Evolutionary conservation across 768 basidiomycete genomes (phyloP).

Genomic region (Tubosaeta sp.): DNA sequence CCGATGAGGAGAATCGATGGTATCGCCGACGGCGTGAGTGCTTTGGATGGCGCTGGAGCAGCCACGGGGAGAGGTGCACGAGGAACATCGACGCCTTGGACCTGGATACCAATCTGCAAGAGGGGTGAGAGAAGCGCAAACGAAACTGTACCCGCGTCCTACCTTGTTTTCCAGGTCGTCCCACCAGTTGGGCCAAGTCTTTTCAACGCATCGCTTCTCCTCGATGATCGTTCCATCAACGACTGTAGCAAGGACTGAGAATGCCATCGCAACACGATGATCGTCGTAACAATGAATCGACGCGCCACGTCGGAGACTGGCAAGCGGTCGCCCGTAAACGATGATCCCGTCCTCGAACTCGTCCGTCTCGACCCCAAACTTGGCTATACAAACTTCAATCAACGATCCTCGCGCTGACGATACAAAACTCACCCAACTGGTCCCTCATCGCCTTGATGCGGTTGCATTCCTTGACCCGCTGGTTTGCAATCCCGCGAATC

Average conservation of each 20-base stretch:
- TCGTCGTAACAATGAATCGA: slow-evolving; percentile 97
- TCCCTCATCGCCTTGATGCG: slow-evolving; percentile 96
- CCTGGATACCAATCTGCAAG: slow-evolving; percentile 77
- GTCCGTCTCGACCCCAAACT: slow-evolving; percentile 89
- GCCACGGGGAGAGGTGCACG: slow-evolving; percentile 32
- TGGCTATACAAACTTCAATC: slow-evolving; percentile 46
- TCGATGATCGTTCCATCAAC: slow-evolving; percentile 77
- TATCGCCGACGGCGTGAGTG: slow-evolving; percentile 29
- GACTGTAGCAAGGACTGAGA: slow-evolving; percentile 80
- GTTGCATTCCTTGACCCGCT: slow-evolving; percentile 98
- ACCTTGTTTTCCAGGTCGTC: slow-evolving; percentile 97
- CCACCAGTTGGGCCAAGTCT: slow-evolving; percentile 99
- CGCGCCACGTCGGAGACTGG: slow-evolving; percentile 59
- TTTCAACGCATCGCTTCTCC: slow-evolving; percentile 97
- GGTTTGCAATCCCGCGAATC: slow-evolving; percentile 94
- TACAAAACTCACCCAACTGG: slow-evolving; percentile 65
- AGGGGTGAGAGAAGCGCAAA: neutral
- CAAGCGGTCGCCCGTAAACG: slow-evolving; percentile 71
- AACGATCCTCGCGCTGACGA: too few species aligned
- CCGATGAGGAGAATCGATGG: slow-evolving; percentile 79
- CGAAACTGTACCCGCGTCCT: slow-evolving; percentile 3
- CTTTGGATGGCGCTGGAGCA: slow-evolving; percentile 27
- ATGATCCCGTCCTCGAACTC: slow-evolving; percentile 94
- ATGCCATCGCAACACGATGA: slow-evolving; percentile 98
- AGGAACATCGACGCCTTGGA: slow-evolving; percentile 78